Percentiles rank a stretch among this genome's conserved stretches.
Evolutionary conservation across 805 yeast genomes (phyloP).

Genomic region (Spathaspora boniae): DNA sequence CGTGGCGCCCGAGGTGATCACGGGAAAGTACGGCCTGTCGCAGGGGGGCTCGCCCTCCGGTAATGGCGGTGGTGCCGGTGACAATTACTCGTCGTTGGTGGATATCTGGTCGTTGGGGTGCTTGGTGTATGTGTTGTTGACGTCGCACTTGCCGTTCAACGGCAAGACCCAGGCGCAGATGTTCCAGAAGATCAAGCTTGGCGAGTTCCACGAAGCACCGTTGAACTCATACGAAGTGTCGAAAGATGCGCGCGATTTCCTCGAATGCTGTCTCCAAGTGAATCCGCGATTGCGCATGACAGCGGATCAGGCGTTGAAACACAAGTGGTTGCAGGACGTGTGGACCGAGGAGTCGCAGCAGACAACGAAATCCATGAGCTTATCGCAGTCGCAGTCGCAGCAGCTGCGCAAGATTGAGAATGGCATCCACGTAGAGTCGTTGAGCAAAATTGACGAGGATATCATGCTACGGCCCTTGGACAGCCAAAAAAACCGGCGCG

Average conservation of each 20-base stretch:
- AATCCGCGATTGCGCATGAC: constrained; percentile 71
- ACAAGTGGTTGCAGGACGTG: constrained; percentile 69
- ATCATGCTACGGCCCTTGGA: constrained; percentile 42
- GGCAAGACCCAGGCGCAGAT: constrained; percentile 87
- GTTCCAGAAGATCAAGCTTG: constrained; percentile 69
- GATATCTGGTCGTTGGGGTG: constrained; percentile 99
- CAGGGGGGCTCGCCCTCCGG: constrained; percentile 10
- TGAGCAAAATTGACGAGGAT: constrained; percentile 41
- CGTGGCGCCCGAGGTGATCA: constrained; percentile 90
- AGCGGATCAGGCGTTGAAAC: constrained; percentile 72
- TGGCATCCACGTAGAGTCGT: constrained; percentile 32
- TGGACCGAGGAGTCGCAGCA: constrained; percentile 22
- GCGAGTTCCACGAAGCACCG: constrained; percentile 77
- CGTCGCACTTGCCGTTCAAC: constrained; percentile 93
- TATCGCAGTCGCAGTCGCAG: constrained; percentile 71
- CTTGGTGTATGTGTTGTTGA: constrained; percentile 81
- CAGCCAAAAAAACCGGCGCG: constrained; percentile 20
- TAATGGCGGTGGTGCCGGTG: constrained; percentile 9
- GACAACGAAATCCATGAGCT: constrained; percentile 40
- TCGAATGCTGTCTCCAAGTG: constrained; percentile 67
- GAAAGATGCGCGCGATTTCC: constrained; percentile 65
- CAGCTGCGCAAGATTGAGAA: constrained; percentile 47
- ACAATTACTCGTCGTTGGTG: constrained; percentile 74
- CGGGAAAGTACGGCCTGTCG: constrained; percentile 48
- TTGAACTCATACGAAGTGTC: constrained; percentile 65